Percentiles rank a stretch among this genome's conserved stretches.
Evolutionary conservation across 2,329 filamentous ascomycete species (phyloP).

Genomic region (Aspergillus hiratsukae): DNA sequence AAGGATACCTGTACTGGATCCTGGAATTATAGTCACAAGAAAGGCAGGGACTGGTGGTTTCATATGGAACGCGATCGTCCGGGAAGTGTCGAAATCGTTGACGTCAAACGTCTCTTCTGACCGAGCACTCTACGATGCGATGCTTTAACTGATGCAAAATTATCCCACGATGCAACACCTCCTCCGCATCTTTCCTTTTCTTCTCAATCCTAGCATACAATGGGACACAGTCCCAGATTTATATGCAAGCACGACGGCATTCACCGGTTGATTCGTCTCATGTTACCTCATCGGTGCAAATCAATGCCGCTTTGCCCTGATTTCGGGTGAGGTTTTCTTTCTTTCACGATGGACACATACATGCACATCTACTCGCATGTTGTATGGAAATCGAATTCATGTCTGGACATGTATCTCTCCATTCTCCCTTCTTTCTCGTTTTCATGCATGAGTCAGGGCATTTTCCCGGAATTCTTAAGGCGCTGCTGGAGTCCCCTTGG

Average conservation of each 20-base stretch:
- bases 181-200: background rate
- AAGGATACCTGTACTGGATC: slow-evolving; percentile 42
- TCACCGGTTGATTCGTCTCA: slow-evolving; percentile 1
- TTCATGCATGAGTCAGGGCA: background rate
- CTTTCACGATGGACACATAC: background rate
- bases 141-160: background rate
- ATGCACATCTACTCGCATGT: background rate
- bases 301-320: background rate
- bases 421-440: background rate
- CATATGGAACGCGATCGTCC: slow-evolving; percentile 42
- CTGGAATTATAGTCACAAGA: slow-evolving; percentile 39
- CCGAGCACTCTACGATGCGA: background rate
- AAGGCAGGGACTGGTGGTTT: slow-evolving; percentile 42
- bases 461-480: background rate
- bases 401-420: background rate
- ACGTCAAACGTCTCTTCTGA: slow-evolving; percentile 34
- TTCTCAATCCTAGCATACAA: background rate
- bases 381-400: background rate
- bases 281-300: background rate
- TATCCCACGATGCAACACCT: background rate
- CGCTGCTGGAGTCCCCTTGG: background rate
- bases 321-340: background rate
- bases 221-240: background rate
- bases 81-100: slow-evolving; percentile 27
- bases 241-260: slow-evolving; percentile 3